phyloP scores from a whole-genome alignment of 208 protist species.

The Histomonas meleagridis region DNA sequence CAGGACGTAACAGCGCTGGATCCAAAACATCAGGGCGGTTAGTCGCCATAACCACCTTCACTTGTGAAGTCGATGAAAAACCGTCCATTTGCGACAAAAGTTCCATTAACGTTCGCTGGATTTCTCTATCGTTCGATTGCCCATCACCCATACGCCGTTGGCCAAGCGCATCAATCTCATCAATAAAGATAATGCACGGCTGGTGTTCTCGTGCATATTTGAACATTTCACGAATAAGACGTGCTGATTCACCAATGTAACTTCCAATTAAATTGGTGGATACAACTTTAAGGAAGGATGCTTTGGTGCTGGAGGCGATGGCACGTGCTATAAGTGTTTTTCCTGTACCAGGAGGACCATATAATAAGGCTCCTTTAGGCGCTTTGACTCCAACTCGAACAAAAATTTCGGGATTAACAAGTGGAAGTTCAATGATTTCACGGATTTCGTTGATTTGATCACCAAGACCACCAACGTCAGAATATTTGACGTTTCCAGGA shows the following conservation, averaged over 20 bases:
- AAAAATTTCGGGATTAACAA: constrained; percentile 97
- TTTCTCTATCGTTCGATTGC: constrained; percentile 88
- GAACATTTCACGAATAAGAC: constrained; percentile 97
- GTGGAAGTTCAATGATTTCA: constrained; percentile 87
- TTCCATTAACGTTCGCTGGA: constrained; percentile 97
- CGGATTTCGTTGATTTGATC: constrained; percentile 93
- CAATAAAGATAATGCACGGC: constrained; percentile 99
- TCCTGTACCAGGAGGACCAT: constrained; percentile 75
- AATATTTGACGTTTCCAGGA: constrained; percentile 76
- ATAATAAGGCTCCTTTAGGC: constrained; percentile 95
- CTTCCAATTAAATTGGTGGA: constrained; percentile 95
- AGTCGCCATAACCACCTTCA: constrained; percentile 98
- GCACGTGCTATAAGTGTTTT: constrained; percentile 88
- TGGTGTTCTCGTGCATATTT: constrained; percentile 79
- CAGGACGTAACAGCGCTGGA: constrained; percentile 87
- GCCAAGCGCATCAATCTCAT: constrained; percentile 98
- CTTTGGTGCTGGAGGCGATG: constrained; percentile 90
- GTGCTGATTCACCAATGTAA: constrained; percentile 95
- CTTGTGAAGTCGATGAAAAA: constrained; percentile 84
- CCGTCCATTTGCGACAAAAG: constrained; percentile 95
- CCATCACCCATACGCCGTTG: constrained; percentile 91
- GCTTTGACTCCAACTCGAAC: constrained; percentile 90
- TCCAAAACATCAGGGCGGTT: constrained; percentile 81
- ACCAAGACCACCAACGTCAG: constrained; percentile 84
- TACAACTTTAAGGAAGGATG: constrained; percentile 93